phyloP scores from a whole-genome alignment of 805 yeast genomes.

The Candida silvatica region DNA sequence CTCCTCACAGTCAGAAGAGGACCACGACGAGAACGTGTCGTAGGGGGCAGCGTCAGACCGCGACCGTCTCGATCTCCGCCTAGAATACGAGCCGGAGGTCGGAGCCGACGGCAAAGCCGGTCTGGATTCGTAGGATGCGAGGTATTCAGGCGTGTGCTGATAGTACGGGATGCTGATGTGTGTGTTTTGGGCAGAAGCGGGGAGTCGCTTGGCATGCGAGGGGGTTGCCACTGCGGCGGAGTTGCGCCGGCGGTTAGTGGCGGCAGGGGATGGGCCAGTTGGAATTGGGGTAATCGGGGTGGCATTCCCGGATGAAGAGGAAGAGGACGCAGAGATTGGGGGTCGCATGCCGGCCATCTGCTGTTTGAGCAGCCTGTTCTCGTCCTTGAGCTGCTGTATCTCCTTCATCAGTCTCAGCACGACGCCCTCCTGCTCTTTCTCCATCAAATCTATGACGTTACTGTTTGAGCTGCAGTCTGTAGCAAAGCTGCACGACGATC shows the following conservation, averaged over 20 bases:
- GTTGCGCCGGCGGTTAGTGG: no score
- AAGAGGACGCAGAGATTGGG: no score
- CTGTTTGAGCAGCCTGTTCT: conserved; percentile 33
- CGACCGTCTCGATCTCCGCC: no score
- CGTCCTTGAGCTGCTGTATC: conserved; percentile 44
- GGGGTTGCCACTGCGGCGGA: no score
- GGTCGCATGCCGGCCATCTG: conserved; percentile 21
- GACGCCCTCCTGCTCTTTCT: conserved; percentile 68
- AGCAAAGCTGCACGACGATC: neutral
- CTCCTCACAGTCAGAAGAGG: no score
- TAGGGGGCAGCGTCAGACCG: no score
- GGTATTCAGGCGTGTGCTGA: neutral
- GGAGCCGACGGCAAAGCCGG: no score
- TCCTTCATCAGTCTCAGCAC: conserved; percentile 61
- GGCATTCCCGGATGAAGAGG: no score
- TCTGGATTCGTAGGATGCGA: neutral
- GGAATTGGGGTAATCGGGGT: no score
- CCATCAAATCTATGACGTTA: conserved; percentile 54
- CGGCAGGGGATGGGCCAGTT: no score
- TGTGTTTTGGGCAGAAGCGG: neutral
- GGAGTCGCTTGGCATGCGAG: neutral
- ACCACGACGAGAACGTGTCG: no score
- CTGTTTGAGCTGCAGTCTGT: conserved; percentile 21
- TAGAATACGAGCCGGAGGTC: no score
- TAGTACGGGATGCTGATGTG: conserved; percentile 1